phyloP scores from a whole-genome alignment of 1,139 yeast species.

The Candida sanyaensis region DNA sequence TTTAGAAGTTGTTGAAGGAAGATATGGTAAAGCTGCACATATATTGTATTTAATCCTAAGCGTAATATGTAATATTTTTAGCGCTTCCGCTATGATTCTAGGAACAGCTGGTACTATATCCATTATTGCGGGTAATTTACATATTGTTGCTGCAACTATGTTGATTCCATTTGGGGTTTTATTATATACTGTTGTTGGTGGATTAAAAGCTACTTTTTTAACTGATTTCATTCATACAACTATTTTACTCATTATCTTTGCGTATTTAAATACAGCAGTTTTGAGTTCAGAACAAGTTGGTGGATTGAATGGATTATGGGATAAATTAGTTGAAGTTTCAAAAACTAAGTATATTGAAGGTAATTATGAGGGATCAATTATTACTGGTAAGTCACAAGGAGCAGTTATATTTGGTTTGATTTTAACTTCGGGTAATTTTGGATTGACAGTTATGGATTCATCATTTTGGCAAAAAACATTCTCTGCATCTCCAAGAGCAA shows the following conservation, averaged over 20 bases:
- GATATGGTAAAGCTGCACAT: conserved; percentile 33
- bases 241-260: conserved; percentile 30
- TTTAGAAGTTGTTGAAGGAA: conserved; percentile 29
- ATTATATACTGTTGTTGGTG: conserved; percentile 39
- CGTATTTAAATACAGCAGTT: conserved; percentile 29
- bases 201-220: conserved; percentile 42
- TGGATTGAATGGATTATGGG: conserved; percentile 30
- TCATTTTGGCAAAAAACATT: conserved; percentile 39
- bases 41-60: conserved; percentile 31
- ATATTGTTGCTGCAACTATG: conserved; percentile 33
- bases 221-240: conserved; percentile 39
- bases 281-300: conserved; percentile 27
- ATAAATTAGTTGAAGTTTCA: conserved; percentile 18
- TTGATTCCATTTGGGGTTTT: conserved; percentile 40
- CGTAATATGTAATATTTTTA: conserved; percentile 31
- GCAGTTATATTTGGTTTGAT: conserved; percentile 31
- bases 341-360: conserved; percentile 27
- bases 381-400: conserved; percentile 37
- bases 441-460: conserved; percentile 31
- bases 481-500: conserved; percentile 33
- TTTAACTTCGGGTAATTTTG: conserved; percentile 31
- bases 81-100: conserved; percentile 37
- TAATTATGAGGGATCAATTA: conserved; percentile 32
- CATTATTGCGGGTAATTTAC: conserved; percentile 32
- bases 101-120: conserved; percentile 39